Conservation (phyloP, 805 yeast genomes). For the Ogataea sp. region DNA sequence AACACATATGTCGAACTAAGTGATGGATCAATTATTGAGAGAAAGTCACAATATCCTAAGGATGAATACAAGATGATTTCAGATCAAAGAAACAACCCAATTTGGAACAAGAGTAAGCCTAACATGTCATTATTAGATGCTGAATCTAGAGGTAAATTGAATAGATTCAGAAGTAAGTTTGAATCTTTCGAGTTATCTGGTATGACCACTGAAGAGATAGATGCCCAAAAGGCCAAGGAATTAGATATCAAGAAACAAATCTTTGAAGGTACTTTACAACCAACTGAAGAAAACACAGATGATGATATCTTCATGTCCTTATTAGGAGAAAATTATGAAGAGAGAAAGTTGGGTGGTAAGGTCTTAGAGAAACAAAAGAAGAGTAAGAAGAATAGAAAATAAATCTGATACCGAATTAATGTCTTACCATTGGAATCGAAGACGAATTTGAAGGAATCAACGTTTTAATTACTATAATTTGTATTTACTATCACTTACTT, state of each 20-base stretch:
- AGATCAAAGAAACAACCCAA: slow-evolving; percentile 79
- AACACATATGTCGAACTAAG: slow-evolving; percentile 84
- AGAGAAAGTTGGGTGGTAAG: slow-evolving; percentile 27
- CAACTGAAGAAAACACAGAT: slow-evolving; percentile 12
- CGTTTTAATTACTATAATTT: too few relatives aligned
- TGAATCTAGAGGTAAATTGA: slow-evolving; percentile 77
- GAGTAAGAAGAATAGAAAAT: slow-evolving; percentile 11
- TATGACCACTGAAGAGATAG: slow-evolving; percentile 22
- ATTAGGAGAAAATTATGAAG: slow-evolving; percentile 39
- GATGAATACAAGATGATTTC: slow-evolving; percentile 76
- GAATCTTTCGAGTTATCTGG: slow-evolving; percentile 36
- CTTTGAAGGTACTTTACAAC: slow-evolving; percentile 19
- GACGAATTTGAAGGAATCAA: too few relatives aligned
- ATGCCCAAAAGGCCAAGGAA: slow-evolving; percentile 13
- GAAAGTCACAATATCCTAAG: slow-evolving; percentile 85
- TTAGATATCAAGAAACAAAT: slow-evolving; percentile 21
- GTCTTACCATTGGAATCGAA: too few relatives aligned
- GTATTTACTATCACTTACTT: too few relatives aligned
- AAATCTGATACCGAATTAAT: too few relatives aligned
- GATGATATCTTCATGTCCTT: slow-evolving; percentile 48
- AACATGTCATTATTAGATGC: slow-evolving; percentile 69
- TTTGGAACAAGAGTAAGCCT: slow-evolving; percentile 85
- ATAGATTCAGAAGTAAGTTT: slow-evolving; percentile 64
- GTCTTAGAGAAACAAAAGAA: slow-evolving; percentile 23
- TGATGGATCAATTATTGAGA: slow-evolving; percentile 83